Evolutionary conservation across 768 basidiomycete genomes (phyloP).

Genomic region (Russula dissimulans): DNA sequence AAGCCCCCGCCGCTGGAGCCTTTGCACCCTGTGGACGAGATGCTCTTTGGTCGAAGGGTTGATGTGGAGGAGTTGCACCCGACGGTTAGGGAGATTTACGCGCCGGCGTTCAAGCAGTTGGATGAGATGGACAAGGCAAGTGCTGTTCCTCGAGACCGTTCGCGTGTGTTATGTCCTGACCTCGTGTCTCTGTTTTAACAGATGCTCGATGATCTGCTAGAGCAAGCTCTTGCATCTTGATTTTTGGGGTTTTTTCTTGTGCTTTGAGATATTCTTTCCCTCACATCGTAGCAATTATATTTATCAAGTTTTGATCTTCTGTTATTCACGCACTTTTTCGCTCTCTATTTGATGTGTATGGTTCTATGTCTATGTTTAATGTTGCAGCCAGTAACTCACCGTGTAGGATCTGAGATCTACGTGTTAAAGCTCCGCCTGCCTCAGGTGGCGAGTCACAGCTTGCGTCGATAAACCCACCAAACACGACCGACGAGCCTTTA

Average conservation of each 20-base stretch:
- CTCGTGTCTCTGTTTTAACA: conserved; percentile 1
- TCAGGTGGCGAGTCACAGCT: no score
- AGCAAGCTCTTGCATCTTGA: conserved; percentile 10
- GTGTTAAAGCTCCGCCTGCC: not conserved
- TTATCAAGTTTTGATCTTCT: not conserved
- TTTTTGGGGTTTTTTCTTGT: not conserved
- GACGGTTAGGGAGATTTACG: conserved; percentile 60
- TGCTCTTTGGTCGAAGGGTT: conserved; percentile 60
- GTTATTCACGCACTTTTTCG: not conserved
- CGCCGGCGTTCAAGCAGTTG: conserved; percentile 57
- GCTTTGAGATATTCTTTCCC: not conserved
- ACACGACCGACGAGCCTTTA: not conserved
- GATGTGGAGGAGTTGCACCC: conserved; percentile 62
- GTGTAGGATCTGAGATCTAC: not conserved
- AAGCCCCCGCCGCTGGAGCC: conserved; percentile 30
- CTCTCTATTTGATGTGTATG: conserved; percentile 10
- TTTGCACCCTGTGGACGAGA: conserved; percentile 57
- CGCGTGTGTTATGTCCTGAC: not conserved
- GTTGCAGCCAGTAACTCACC: not conserved
- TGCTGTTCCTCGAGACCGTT: not conserved
- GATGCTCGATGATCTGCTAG: conserved; percentile 24
- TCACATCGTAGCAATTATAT: conserved; percentile 2
- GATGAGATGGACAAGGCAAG: conserved; percentile 74
- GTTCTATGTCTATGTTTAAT: not conserved
- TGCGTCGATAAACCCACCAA: not conserved